These are phyloP conservation scores for Pythium phragmitis DNA, from an alignment of 352 stramenopile species.

Conservation along the genomic window DNA sequence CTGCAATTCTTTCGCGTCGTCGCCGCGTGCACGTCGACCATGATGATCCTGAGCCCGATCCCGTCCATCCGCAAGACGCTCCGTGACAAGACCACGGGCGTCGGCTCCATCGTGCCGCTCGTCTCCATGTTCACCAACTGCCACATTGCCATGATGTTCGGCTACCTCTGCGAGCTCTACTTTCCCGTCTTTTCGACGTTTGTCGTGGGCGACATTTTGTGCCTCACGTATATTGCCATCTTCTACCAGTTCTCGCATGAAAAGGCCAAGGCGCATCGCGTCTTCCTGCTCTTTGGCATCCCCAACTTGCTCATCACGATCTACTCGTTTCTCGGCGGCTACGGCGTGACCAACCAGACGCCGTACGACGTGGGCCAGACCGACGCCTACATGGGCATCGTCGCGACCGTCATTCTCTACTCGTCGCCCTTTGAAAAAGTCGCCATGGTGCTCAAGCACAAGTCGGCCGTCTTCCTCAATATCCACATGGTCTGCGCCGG, in stretches of 20 bases:
- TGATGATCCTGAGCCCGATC: constrained; percentile 49
- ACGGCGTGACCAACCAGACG: constrained; percentile 34
- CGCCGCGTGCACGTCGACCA: constrained; percentile 31
- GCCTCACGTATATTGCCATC: constrained; percentile 41
- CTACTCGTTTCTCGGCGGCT: constrained; percentile 41
- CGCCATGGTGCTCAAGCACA: constrained; percentile 9
- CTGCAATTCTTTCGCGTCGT: constrained; percentile 31
- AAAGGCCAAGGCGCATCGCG: constrained; percentile 35
- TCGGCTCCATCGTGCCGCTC: constrained; percentile 42
- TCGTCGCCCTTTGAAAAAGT: constrained; percentile 51
- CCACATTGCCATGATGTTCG: constrained; percentile 20
- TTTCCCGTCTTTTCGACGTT: constrained; percentile 55
- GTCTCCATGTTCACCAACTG: constrained; percentile 21
- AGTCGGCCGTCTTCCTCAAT: constrained; percentile 31
- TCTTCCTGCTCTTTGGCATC: constrained; percentile 23
- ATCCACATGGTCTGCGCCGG: constrained; percentile 50
- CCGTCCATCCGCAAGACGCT: constrained; percentile 34
- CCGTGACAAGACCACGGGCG: constrained; percentile 35
- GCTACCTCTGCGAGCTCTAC: constrained; percentile 30
- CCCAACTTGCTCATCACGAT: constrained; percentile 33
- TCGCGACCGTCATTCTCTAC: constrained; percentile 53
- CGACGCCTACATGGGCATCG: constrained; percentile 38
- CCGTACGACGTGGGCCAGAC: constrained; percentile 27
- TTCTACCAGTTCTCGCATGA: constrained; percentile 50
- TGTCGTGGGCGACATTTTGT: constrained; percentile 36